Evolutionary conservation across 768 basidiomycete genomes (phyloP), one percentile per base, ranked within the genome.

Genomic region (Astraeus odoratus): DNA sequence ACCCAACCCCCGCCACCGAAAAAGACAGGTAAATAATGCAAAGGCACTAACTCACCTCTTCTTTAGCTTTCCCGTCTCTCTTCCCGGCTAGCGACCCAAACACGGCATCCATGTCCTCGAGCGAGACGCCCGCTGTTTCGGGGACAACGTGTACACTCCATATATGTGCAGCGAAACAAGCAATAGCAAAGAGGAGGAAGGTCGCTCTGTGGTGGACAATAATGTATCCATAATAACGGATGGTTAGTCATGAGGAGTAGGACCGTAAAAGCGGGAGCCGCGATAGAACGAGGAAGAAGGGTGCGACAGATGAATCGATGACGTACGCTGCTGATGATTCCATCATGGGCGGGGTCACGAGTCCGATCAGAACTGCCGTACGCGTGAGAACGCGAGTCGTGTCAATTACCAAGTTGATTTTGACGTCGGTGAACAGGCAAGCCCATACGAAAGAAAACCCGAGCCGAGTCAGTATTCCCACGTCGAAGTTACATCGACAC

Each of bases 81-180:
- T 54, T 65, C 0, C 76, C 81, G 13, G 70, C 78, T n/a, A 72
- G 67, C 1, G 77, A 76, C 31, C 68, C 69, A 54, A 89, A 88
- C 9, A 87, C 64, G 6, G 63, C 69, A 56, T 90, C 86, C 39
- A 88, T 79, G 57, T 86, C 85, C 52, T 90, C 87, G 1, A 89
- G 62, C 6, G 85, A 78, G 3, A 86, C 67, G 48, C 81, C 80
- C 22, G 84, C 83, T 12, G 86, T 90, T 65, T 90, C 86, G 2
- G 86, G 87, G 0, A 90, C 80, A 47, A 65, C 44, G 47, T 77
- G 70, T 4, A 77, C 83, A 22, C 81, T 70, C 86, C 87, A 90
- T 33, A 87, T 50, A 51, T 84, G 83, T 0, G 78, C 86, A 9
- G 71, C 51, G 42, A 78, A 72, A 57, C 84, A 88, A 3, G 85